phyloP scores from a whole-genome alignment of 768 basidiomycete genomes.

The Boletus sensibilis region DNA sequence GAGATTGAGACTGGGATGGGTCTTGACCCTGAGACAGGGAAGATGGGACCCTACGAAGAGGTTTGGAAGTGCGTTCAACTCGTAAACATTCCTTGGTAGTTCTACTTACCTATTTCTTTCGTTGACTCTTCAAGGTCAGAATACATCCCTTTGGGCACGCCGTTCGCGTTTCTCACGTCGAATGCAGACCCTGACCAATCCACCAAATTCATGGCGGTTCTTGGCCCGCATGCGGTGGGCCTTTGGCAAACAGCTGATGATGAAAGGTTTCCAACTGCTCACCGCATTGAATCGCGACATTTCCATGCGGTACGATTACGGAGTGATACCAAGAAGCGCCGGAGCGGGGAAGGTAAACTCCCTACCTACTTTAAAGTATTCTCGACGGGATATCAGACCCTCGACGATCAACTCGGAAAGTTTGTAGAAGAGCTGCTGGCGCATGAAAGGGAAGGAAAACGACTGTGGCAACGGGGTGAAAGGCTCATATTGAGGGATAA shows the following conservation, averaged over 20 bases:
- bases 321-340: background rate
- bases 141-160: background rate
- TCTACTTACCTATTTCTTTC: background rate
- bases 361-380: conserved; percentile 3
- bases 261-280: background rate
- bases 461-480: conserved; percentile 9
- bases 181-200: conserved; percentile 7
- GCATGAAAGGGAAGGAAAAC: conserved; percentile 1
- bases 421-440: background rate
- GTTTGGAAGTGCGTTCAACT: conserved; percentile 17
- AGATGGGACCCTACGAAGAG: conserved; percentile 18
- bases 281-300: background rate
- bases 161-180: conserved; percentile 20
- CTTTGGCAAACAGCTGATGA: conserved; percentile 2
- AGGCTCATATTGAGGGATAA: background rate
- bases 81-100: background rate
- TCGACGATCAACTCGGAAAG: conserved; percentile 9
- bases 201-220: conserved; percentile 18
- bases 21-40: conserved; percentile 14
- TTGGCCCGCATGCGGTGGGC: conserved; percentile 18
- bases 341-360: background rate
- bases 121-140: conserved; percentile 7
- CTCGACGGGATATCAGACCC: conserved; percentile 7
- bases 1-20: conserved; percentile 18
- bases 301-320: conserved; percentile 10